Evolutionary conservation across 2,329 filamentous ascomycete species (phyloP), one percentile per base, ranked within the genome.

Genomic region (Balansia obtecta): DNA sequence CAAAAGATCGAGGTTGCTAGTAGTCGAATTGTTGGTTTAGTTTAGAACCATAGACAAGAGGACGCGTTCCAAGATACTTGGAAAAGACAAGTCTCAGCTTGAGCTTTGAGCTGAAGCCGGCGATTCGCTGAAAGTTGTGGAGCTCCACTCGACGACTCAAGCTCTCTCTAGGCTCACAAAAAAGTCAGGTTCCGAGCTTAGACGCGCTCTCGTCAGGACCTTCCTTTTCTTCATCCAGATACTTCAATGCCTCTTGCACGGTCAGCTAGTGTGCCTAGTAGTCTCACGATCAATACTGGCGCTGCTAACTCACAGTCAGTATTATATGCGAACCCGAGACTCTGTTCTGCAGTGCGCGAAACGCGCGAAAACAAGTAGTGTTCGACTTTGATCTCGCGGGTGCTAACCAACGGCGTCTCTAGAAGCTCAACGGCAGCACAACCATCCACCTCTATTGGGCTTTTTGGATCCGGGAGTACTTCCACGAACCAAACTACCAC

Each of bases 231-330:
- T 34, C 50, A 48, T 53, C 54, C 45, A 39, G 20, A 30, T 15
- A 48, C 51, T 46, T 55, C 55, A 50, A 76, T 76, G 73, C 71
- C 73, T 62, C 65, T 76, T 61, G 71, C 71, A 52, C 72, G 77
- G 63, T 81, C 78, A 58, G 74, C 75, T 52, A 80, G 77, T 63
- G 77, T 75, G 59, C 77, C 77, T 54, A 75, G 71, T 55, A 77
- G 76, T 61, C 71, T 83, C 56, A 80, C 75, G 60, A 82, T 83
- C 66, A 83, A 83, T 66, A 82, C 79, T 16, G 74, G 72, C 55
- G 70, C 76, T 52, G 79, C 79, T 55, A 82, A 81, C 72, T 54
- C 65, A 50, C 56, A 64, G 67, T 68, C 62, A 66, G 65, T 50
- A 38, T 20, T 32, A 16, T 20, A 11, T 41, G 12, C 45, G 33